Base-by-base conservation (phyloP, 352 stramenopile species). In the Pilasporangium apinafurcum region DNA sequence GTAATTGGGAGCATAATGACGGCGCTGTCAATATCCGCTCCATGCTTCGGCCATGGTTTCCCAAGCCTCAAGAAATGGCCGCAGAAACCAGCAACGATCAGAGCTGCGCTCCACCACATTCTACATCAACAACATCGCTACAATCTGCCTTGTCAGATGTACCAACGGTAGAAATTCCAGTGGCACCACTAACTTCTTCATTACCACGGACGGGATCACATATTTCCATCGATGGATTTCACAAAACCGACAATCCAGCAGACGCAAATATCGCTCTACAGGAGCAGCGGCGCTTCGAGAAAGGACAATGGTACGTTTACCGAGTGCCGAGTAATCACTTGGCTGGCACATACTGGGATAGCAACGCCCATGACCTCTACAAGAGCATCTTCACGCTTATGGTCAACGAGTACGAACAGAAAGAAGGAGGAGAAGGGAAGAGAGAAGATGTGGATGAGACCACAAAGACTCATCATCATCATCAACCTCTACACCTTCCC, bases 271-370 rank as follows among this genome's bases (percentile, higher is more conserved):
- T 39, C 8, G 26, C 14, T 16, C 53, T 65, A 25, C 39, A 46
- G 2, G 18, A 27, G 6, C 36, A 41, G 6, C 55, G 47, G 20
- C 50, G 54, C 35, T 82, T 83, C 37, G 44, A 68, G 40, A 80
- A 76, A 38, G 78, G 78, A 9, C 68, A 62, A 8, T 91, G 78
- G 78, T 86, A 91, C 44, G 75, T 91, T 30, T 86, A 91, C 32
- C 75, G 78, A 25, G 70, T 91, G 13, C 63, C 80, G 25, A 77
- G 60, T 30, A 91, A 91, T 55, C 78, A 91, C 49, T 55, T 91
- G 28, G 64, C 71, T 6, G 78, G 78, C 3, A 91, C 72, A 1
- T 79, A 74, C 39, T 86, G 72, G 67, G 69, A 91, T 43, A 60
- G 55, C 35, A 71, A 84, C 24, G 75, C 78, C 8, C 48, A 49